Conservation (phyloP, 1,284 basidiomycete species). For the Tylopilus orsonianus region DNA sequence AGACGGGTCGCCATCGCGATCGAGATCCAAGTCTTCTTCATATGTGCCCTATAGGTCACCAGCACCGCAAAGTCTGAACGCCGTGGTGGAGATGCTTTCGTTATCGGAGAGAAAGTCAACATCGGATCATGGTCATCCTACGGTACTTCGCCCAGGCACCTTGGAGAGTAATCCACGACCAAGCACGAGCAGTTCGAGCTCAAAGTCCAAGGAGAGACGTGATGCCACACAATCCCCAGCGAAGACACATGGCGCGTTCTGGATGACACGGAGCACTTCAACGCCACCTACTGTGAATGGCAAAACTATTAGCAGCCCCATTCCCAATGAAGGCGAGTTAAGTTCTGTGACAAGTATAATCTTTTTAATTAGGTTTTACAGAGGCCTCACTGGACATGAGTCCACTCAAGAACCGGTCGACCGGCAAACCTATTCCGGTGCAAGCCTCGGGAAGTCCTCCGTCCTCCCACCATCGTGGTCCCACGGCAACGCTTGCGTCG, state of each 20-base stretch:
- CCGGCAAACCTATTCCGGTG: slow-evolving; percentile 69
- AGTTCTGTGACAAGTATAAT: slow-evolving; percentile 19
- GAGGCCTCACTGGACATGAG: slow-evolving; percentile 74
- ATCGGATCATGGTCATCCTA: slow-evolving; percentile 35
- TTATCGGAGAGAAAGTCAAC: slow-evolving; percentile 42
- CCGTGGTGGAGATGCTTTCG: slow-evolving; percentile 55
- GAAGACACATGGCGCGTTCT: slow-evolving; percentile 40
- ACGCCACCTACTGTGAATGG: slow-evolving; percentile 49
- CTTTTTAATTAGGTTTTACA: slow-evolving; percentile 27
- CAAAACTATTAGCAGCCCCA: slow-evolving; percentile 64
- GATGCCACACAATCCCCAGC: slow-evolving; percentile 42
- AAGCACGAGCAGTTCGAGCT: slow-evolving; percentile 33
- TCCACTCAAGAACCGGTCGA: slow-evolving; percentile 63
- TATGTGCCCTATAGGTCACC: slow-evolving; percentile 47
- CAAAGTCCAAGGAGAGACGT: slow-evolving; percentile 32
- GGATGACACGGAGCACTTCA: slow-evolving; percentile 37
- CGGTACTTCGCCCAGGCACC: slow-evolving; percentile 14
- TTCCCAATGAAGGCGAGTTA: slow-evolving; percentile 57
- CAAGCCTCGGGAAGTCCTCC: slow-evolving; percentile 36
- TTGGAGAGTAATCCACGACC: slow-evolving; percentile 32
- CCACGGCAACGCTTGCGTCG: slow-evolving; percentile 53
- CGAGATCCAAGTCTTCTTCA: slow-evolving; percentile 47
- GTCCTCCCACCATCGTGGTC: slow-evolving; percentile 24
- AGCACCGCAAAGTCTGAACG: slow-evolving; percentile 55
- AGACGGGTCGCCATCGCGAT: slow-evolving; percentile 32